These are phyloP conservation scores for Aspergillus ruber DNA, from an alignment of 2,329 filamentous ascomycete species.

Conservation along the genomic window DNA sequence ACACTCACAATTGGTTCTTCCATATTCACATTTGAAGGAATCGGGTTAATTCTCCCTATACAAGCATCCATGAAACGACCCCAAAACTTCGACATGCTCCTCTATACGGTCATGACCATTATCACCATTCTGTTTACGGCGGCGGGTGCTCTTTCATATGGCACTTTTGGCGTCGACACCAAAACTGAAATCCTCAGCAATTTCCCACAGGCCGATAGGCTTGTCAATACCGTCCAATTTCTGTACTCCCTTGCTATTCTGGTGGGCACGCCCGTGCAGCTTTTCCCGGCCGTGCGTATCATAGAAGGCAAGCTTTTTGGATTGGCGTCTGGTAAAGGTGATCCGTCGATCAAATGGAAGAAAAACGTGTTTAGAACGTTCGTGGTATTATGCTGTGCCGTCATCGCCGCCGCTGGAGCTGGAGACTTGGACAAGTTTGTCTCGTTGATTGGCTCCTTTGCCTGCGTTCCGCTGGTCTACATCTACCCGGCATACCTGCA, in stretches of 20 bases:
- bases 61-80: constrained; percentile 92
- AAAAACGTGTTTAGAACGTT: constrained; percentile 93
- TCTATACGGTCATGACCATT: constrained; percentile 84
- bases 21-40: constrained; percentile 96
- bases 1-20: constrained; percentile 94
- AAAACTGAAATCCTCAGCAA: constrained; percentile 94
- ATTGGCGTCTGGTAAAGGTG: constrained; percentile 82
- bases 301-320: constrained; percentile 88
- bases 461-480: constrained; percentile 90
- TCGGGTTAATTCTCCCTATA: constrained; percentile 92
- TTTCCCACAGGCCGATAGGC: constrained; percentile 81
- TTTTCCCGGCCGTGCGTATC: constrained; percentile 94
- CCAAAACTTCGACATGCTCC: constrained; percentile 76
- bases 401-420: constrained; percentile 81
- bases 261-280: constrained; percentile 84
- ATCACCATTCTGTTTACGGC: constrained; percentile 83
- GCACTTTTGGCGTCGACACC: constrained; percentile 85
- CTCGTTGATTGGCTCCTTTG: constrained; percentile 87
- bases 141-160: constrained; percentile 88
- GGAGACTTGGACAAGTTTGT: constrained; percentile 95
- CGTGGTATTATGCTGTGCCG: constrained; percentile 75
- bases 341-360: constrained; percentile 96
- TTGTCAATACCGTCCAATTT: constrained; percentile 92
- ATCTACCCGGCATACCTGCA: constrained; percentile 82
- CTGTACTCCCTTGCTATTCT: constrained; percentile 90